These are phyloP conservation scores for Leishmania turanica DNA, from an alignment of 208 protist genomes.

Conservation along the genomic window DNA sequence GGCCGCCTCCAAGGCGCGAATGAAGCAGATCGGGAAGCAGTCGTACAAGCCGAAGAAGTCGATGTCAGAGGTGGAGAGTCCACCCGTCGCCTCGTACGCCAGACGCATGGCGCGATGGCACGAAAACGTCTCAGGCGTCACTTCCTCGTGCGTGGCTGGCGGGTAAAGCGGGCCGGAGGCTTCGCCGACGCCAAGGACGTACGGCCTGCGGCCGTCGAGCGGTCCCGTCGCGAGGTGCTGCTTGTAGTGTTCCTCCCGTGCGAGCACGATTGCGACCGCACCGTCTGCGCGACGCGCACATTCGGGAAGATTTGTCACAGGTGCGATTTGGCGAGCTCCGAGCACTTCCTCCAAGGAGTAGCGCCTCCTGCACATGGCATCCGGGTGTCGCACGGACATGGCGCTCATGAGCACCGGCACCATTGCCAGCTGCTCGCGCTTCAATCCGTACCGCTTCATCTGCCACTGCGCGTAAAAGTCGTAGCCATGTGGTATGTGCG, in stretches of 20 bases:
- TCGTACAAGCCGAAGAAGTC: constrained; percentile 85
- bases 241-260: constrained; percentile 49
- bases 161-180: constrained; percentile 72
- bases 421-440: constrained; percentile 80
- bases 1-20: constrained; percentile 67
- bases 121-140: constrained; percentile 63
- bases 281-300: constrained; percentile 79
- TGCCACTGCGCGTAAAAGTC: constrained; percentile 78
- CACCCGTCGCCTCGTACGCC: constrained; percentile 52
- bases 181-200: constrained; percentile 57
- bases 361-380: constrained; percentile 55
- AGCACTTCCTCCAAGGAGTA: constrained; percentile 57
- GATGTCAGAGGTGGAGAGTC: constrained; percentile 56
- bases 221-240: constrained; percentile 24
- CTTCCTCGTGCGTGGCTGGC: constrained; percentile 42
- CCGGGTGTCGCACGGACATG: constrained; percentile 63
- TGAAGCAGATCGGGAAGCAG: constrained; percentile 85
- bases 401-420: constrained; percentile 71
- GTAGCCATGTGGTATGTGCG: constrained; percentile 71
- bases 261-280: constrained; percentile 60
- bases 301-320: constrained; percentile 56
- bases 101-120: constrained; percentile 50
- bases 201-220: constrained; percentile 21
- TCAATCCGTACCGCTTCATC: constrained; percentile 63
- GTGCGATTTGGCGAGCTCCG: constrained; percentile 44